These are phyloP conservation scores for Trichoderma harzianum DNA, from an alignment of 2,329 filamentous ascomycete species.

Conservation along the genomic window DNA sequence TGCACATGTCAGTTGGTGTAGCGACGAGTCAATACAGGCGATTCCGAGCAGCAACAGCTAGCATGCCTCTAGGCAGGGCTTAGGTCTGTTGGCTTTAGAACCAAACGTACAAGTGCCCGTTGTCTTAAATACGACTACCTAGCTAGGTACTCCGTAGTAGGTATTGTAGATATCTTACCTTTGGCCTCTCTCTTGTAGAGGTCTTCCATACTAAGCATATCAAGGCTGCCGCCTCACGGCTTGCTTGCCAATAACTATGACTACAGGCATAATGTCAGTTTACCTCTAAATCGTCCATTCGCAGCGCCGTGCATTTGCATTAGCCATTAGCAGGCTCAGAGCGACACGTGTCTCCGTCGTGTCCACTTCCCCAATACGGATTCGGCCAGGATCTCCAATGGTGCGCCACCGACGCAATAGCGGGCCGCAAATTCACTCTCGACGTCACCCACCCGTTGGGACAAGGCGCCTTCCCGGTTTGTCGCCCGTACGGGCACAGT, in stretches of 20 bases:
- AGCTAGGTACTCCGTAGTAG: too few species aligned
- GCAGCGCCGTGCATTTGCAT: constrained; percentile 18
- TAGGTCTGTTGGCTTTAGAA: background rate
- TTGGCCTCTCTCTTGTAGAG: background rate
- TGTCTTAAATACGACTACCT: too few species aligned
- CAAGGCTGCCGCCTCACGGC: background rate
- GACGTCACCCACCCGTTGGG: constrained; percentile 16
- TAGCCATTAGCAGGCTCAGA: constrained; percentile 11
- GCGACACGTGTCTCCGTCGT: constrained; percentile 26
- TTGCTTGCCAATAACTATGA: background rate
- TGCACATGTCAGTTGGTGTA: background rate
- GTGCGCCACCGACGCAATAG: constrained; percentile 29
- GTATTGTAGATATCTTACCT: too few species aligned
- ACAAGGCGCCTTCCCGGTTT: background rate
- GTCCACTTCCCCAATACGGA: constrained; percentile 28
- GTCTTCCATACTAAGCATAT: background rate
- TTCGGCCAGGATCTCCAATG: constrained; percentile 30
- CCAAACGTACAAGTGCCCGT: background rate
- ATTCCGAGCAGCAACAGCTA: background rate
- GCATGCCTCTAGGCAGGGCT: background rate
- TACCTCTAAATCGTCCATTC: background rate
- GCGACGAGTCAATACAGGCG: background rate
- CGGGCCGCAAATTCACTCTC: background rate
- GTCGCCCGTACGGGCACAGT: background rate
- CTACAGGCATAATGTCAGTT: background rate